A percentile compares a stretch with the other conserved stretches of the same genome.
Evolutionary conservation across 306 rosid species (phyloP).

Genomic region (Delonix regia): DNA sequence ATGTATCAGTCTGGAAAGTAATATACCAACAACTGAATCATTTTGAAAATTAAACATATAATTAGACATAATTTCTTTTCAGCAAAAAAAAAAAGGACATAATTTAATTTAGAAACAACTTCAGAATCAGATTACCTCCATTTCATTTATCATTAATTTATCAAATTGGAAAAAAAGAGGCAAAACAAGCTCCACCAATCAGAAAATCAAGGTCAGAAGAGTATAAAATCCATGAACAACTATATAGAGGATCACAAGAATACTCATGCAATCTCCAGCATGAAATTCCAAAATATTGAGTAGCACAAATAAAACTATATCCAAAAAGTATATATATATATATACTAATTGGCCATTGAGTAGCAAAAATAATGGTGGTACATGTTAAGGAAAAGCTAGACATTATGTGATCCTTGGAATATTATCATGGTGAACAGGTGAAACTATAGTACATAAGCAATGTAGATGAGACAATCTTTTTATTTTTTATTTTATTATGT

Average conservation of each 20-base stretch:
- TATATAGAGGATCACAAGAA: not conserved
- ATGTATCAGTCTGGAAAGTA: constrained; percentile 11
- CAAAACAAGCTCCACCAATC: not conserved
- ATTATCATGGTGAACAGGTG: not conserved
- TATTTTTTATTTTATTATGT: not conserved
- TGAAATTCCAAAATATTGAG: not conserved
- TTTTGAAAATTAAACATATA: not conserved
- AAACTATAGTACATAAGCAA: not conserved
- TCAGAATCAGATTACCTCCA: constrained; percentile 9
- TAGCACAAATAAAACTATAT: not conserved
- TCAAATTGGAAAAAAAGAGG: constrained; percentile 20
- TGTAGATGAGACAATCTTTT: not conserved
- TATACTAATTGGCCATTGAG: not conserved
- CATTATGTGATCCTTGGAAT: not conserved
- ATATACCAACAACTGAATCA: not conserved
- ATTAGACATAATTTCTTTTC: not conserved
- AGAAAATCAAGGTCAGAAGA: not conserved
- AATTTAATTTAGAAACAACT: not conserved
- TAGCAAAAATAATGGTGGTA: not conserved
- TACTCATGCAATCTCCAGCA: not conserved
- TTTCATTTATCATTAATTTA: constrained; percentile 1
- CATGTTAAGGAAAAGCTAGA: not conserved
- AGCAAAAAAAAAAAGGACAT: too few species aligned
- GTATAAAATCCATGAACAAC: constrained; percentile 7
- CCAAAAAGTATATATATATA: too few species aligned